A percentile compares a stretch with the other conserved stretches of the same genome.
phyloP scores from a whole-genome alignment of 2,329 filamentous ascomycete species.

The Didymella glomerata region DNA sequence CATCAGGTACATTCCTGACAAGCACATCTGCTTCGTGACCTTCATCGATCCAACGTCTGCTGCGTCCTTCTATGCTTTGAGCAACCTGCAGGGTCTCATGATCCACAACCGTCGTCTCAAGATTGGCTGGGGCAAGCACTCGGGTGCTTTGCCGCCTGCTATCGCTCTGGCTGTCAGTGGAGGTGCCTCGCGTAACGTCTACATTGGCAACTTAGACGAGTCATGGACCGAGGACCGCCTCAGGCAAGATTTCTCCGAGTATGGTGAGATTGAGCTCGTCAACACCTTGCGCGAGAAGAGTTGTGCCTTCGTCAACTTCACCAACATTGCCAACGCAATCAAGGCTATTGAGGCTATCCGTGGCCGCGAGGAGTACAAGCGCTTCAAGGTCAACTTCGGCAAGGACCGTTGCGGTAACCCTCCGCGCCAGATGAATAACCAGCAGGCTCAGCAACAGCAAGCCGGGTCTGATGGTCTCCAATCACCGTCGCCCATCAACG shows the following conservation, averaged over 20 bases:
- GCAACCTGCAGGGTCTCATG: constrained; percentile 97
- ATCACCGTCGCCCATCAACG: constrained; percentile 66
- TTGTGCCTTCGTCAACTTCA: constrained; percentile 99
- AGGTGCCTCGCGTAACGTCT: constrained; percentile 97
- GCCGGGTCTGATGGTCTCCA: constrained; percentile 67
- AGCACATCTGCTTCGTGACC: constrained; percentile 99
- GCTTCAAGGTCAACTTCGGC: constrained; percentile 99
- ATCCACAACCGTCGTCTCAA: constrained; percentile 98
- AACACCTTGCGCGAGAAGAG: constrained; percentile 98
- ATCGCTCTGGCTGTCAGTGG: constrained; percentile 96
- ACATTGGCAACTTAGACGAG: constrained; percentile 96
- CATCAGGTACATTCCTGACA: constrained; percentile 98
- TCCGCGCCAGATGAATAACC: constrained; percentile 79
- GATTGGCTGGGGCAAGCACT: constrained; percentile 99
- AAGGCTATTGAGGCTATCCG: constrained; percentile 98
- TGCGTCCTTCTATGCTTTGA: constrained; percentile 96
- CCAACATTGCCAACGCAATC: constrained; percentile 99
- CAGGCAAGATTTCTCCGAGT: constrained; percentile 95
- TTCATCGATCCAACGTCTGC: constrained; percentile 99
- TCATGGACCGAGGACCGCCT: constrained; percentile 96
- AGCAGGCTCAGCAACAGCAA: constrained; percentile 69
- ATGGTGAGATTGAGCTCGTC: constrained; percentile 96
- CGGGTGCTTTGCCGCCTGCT: constrained; percentile 90
- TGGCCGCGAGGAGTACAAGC: constrained; percentile 92
- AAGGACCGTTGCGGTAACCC: constrained; percentile 98